Base-by-base conservation (phyloP, 768 basidiomycete species). In the Panellus pusillus region DNA sequence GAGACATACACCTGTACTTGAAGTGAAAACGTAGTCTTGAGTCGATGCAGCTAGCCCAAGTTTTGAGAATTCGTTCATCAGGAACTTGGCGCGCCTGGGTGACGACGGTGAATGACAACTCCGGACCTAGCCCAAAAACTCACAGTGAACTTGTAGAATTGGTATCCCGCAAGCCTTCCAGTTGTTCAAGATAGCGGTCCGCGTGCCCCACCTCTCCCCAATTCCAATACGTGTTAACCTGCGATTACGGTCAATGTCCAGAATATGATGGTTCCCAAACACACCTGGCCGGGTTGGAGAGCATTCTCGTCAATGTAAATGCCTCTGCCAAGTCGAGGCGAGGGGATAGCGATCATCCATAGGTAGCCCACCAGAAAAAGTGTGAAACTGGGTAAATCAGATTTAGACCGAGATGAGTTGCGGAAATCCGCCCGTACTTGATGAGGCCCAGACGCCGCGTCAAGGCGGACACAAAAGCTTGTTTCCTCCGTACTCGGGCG, bases 291-390 rank as follows among this genome's bases (percentile, higher is more conserved):
- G 9, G 97, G 95, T 64, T 95, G 92, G 17, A 99, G 71, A 1
- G 97, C 96, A 68, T 98, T 97, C 73, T 99, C 97, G 67, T 96
- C 93, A 45, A 96, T 88, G 66, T 93, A 96, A 9, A 85, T 90
- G 9, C 73, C 68, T 58, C 83, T 78, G 15, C 83, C 85, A 5
- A 95, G 75, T 1, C 72, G 72, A 6, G 83, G 74, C 12, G 79
- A 76, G 4, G 95, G 95, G 47, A 97, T 75, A 6, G 81, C 71
- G n/a, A 87, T 59, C 70, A 97, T 80, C 93, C 94, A 98, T n/a
- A 81, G 44, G 67, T 91, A 84, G 12, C 93, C 93, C 5, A 73
- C 71, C 20, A 76, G 47, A 47, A 92, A 78, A 20, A 97, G 70
- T 5, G 72, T 40, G 3, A 79, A 57, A 67, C 91, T 91, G 53